Base-by-base conservation (phyloP, 2,329 filamentous ascomycete species). In the Albifimbria verrucaria region DNA sequence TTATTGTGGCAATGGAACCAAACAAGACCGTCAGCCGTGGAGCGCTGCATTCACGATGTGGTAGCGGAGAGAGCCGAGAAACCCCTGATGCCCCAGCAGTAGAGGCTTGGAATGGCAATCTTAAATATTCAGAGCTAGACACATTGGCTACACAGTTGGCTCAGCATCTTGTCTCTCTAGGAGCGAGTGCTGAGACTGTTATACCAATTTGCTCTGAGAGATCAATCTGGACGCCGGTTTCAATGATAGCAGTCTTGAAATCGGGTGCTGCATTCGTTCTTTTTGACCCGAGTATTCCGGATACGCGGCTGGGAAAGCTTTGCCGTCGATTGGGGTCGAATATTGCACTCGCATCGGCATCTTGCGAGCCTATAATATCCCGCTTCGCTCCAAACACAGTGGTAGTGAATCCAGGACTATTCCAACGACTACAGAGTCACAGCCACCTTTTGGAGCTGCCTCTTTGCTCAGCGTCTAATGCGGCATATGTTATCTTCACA, bases 141-240 rank as follows among this genome's bases (percentile, higher is more conserved):
- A 59, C 64, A 7, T 60, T 68, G 12, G 64, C 66, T 2, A 64
- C 63, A 3, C 62, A 61, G 3, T 61, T 74, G 9, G 69, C 70
- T 2, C 62, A 63, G 11, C 65, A 74, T 49, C 70, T 88, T 1
- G 59, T 74, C 2, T 67, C 71, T 21, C 64, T 72, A 11, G 78
- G 78, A 2, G 72, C 80, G 1, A 64, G 69, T 0, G 69, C 73
- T 2, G 77, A 79, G 25, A 73, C 79, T 15, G 72, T 87, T 12
- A 76, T 90, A 3, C 82, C 81, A 9, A 75, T 90, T 20, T 78
- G 83, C 39, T 77, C 89, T 65, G 80, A 87, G 42, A 89, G 88
- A 66, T 86, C 80, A 12, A 67, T 83, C n/a, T 77, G 85, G 61
- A 47, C 39, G 18, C 17, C 44, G 9, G 18, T 55, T 20, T n/a